Evolutionary conservation across 352 stramenopile genomes (phyloP).

Genomic region (Globisporangium nunn): DNA sequence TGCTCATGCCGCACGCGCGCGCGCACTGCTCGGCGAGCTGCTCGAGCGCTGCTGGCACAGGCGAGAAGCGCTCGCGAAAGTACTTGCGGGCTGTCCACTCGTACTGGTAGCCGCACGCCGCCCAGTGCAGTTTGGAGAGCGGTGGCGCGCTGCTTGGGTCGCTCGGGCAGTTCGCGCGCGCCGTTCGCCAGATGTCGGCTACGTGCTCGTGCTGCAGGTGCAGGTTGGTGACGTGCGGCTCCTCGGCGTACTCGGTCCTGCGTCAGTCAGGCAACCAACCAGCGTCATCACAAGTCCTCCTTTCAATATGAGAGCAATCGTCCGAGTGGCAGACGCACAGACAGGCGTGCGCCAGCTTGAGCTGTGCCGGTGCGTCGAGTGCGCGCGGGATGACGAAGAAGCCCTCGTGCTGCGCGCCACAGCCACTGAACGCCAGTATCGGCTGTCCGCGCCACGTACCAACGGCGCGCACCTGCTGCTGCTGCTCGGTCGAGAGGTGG

Average conservation of each 20-base stretch:
- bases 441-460: conserved; percentile 35
- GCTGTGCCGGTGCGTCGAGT: conserved; percentile 36
- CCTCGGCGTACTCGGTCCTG: conserved; percentile 63
- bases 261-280: neutral
- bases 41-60: conserved; percentile 36
- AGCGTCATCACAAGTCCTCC: neutral
- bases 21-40: conserved; percentile 35
- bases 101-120: conserved; percentile 70
- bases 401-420: conserved; percentile 35
- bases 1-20: conserved; percentile 39
- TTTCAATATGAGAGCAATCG: neutral
- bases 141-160: conserved; percentile 31
- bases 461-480: conserved; percentile 21
- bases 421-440: conserved; percentile 43
- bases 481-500: conserved; percentile 21
- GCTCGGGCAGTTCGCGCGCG: conserved; percentile 21
- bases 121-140: conserved; percentile 70
- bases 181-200: conserved; percentile 41
- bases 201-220: conserved; percentile 53
- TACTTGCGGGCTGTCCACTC: conserved; percentile 77
- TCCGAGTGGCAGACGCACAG: conserved; percentile 57
- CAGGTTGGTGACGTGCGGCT: conserved; percentile 75
- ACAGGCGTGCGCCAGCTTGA: conserved; percentile 44
- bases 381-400: conserved; percentile 69
- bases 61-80: conserved; percentile 40